A percentile compares a stretch with the other conserved stretches of the same genome.
Evolutionary conservation across 2,329 filamentous ascomycete genomes (phyloP).

Genomic region (Fusarium buxicola): DNA sequence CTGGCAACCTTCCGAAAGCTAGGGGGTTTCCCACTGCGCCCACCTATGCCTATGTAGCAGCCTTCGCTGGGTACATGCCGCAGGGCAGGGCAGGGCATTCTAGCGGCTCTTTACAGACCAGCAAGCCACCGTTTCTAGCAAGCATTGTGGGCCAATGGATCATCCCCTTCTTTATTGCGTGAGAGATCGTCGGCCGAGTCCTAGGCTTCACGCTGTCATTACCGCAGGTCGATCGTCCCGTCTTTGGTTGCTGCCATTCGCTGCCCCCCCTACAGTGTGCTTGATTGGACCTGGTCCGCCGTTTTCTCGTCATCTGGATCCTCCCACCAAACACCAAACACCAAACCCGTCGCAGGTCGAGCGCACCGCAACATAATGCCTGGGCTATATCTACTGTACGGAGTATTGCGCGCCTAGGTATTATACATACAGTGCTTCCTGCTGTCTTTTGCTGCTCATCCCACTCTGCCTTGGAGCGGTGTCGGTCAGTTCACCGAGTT

Average conservation of each 20-base stretch:
- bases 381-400: too few species aligned
- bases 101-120: too few species aligned
- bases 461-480: constrained; percentile 25
- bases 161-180: constrained; percentile 6
- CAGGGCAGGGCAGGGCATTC: not conserved
- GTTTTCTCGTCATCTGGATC: constrained; percentile 24
- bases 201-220: constrained; percentile 6
- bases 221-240: constrained; percentile 12
- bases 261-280: too few species aligned
- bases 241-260: constrained; percentile 4
- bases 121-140: constrained; percentile 5
- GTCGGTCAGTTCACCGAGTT: constrained; percentile 34
- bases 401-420: not conserved
- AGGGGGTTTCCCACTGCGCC: constrained; percentile 20
- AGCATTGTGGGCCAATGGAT: constrained; percentile 11
- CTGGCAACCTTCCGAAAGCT: constrained; percentile 20
- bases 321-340: constrained; percentile 21
- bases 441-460: constrained; percentile 20
- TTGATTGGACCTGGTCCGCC: constrained; percentile 20
- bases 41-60: not conserved
- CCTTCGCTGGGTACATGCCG: constrained; percentile 13
- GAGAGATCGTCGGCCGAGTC: constrained; percentile 18
- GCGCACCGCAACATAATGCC: constrained; percentile 24
- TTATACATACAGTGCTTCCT: constrained; percentile 28
- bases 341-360: constrained; percentile 31